Evolutionary conservation across 1,284 basidiomycete genomes (phyloP).

Genomic region (Grifola frondosa): DNA sequence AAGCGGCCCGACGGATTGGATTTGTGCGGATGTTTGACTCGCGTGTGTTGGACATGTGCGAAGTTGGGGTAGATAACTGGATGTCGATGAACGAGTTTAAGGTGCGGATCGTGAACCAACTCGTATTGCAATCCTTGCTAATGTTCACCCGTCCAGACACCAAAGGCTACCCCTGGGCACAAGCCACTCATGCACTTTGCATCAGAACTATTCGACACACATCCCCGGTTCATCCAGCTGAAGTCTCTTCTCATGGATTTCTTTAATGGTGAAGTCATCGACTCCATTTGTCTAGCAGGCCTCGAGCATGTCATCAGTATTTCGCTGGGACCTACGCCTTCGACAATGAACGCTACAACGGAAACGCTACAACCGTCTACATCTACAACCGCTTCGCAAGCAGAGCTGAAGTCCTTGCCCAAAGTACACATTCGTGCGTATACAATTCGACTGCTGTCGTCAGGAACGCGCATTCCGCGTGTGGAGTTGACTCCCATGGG

Average conservation of each 20-base stretch:
- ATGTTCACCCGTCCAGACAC: slow-evolving; percentile 48
- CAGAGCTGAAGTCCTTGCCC: slow-evolving; percentile 59
- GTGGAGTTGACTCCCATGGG: slow-evolving; percentile 90
- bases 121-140: background rate
- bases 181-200: slow-evolving; percentile 95
- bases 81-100: slow-evolving; percentile 83
- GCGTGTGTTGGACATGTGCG: slow-evolving; percentile 91
- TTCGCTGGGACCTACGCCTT: slow-evolving; percentile 69
- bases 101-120: slow-evolving; percentile 53
- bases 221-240: slow-evolving; percentile 88
- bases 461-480: slow-evolving; percentile 77
- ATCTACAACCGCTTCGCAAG: slow-evolving; percentile 30
- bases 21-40: slow-evolving; percentile 89
- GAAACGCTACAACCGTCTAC: slow-evolving; percentile 18
- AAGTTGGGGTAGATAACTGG: slow-evolving; percentile 85
- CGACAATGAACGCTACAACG: slow-evolving; percentile 44
- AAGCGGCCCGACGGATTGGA: slow-evolving; percentile 88
- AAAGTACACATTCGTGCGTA: slow-evolving; percentile 90
- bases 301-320: slow-evolving; percentile 93
- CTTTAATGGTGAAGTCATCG: slow-evolving; percentile 85
- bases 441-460: slow-evolving; percentile 72
- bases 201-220: slow-evolving; percentile 89
- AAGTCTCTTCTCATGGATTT: slow-evolving; percentile 92
- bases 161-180: slow-evolving; percentile 89
- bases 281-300: slow-evolving; percentile 81